These are phyloP conservation scores for Coriolopsis trogii DNA, from an alignment of 1,284 basidiomycete genomes.

Conservation along the genomic window DNA sequence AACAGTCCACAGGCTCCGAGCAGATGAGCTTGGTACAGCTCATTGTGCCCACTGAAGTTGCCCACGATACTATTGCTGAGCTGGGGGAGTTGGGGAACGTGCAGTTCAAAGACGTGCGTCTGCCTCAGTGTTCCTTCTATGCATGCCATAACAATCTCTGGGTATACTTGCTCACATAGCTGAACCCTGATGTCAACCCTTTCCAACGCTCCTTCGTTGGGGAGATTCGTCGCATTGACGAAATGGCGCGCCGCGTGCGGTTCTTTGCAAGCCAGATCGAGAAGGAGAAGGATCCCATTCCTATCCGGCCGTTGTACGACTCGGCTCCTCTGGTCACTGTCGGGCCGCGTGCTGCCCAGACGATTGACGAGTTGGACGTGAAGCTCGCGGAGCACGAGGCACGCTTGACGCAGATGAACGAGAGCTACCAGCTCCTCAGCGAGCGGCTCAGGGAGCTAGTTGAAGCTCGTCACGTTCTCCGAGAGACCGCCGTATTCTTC, in stretches of 20 bases:
- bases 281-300: slow-evolving; percentile 81
- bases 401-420: slow-evolving; percentile 90
- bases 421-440: slow-evolving; percentile 88
- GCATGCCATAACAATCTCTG: not conserved
- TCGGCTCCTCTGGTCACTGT: slow-evolving; percentile 83
- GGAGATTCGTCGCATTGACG: slow-evolving; percentile 93
- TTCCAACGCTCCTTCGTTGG: slow-evolving; percentile 99
- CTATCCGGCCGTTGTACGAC: slow-evolving; percentile 82
- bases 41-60: slow-evolving; percentile 96
- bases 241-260: slow-evolving; percentile 93
- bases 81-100: slow-evolving; percentile 95
- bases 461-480: slow-evolving; percentile 91
- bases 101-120: slow-evolving; percentile 94
- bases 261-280: slow-evolving; percentile 91
- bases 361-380: slow-evolving; percentile 91
- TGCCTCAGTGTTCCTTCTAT: not conserved
- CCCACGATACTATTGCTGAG: slow-evolving; percentile 94
- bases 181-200: slow-evolving; percentile 94
- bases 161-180: slow-evolving; percentile 45
- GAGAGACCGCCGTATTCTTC: slow-evolving; percentile 97
- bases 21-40: slow-evolving; percentile 98
- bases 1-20: slow-evolving; percentile 73
- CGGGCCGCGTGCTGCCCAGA: slow-evolving; percentile 89
- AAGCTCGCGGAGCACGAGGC: slow-evolving; percentile 89
- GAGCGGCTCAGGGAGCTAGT: slow-evolving; percentile 87